phyloP scores from a whole-genome alignment of 805 yeast species.

The Metschnikowia cerradonensis region DNA sequence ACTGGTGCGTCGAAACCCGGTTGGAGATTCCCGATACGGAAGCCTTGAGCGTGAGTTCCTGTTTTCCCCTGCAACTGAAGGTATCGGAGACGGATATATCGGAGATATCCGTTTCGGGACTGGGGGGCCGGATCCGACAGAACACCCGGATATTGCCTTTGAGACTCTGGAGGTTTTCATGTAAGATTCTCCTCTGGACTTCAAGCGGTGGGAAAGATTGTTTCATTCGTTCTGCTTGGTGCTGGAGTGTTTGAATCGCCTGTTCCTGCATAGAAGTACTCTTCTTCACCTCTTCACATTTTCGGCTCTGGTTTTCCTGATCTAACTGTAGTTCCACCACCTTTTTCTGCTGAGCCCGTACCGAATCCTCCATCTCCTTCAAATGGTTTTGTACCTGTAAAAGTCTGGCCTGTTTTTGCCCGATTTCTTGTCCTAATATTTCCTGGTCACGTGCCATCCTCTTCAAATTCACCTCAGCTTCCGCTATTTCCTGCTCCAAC shows the following conservation, averaged over 20 bases:
- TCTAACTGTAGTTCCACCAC: background rate
- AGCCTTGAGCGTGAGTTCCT: conserved; percentile 25
- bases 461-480: background rate
- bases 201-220: conserved; percentile 48
- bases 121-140: conserved; percentile 72
- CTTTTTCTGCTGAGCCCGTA: background rate
- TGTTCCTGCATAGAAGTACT: conserved; percentile 9
- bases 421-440: background rate
- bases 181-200: conserved; percentile 55
- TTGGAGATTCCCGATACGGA: background rate
- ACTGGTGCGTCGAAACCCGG: conserved; percentile 25
- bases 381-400: background rate
- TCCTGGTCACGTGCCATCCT: background rate
- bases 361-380: background rate
- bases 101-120: background rate
- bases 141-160: conserved; percentile 91
- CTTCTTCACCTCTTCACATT: background rate
- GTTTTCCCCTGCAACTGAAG: conserved; percentile 33
- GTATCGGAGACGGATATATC: conserved; percentile 16
- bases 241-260: conserved; percentile 7
- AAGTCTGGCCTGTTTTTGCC: background rate
- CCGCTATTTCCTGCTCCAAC: conserved; percentile 9
- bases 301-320: background rate
- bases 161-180: conserved; percentile 74
- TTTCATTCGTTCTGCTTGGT: conserved; percentile 8